Evolutionary conservation across 2,329 filamentous ascomycete genomes (phyloP).

Genomic region (Botryotinia narcissicola): DNA sequence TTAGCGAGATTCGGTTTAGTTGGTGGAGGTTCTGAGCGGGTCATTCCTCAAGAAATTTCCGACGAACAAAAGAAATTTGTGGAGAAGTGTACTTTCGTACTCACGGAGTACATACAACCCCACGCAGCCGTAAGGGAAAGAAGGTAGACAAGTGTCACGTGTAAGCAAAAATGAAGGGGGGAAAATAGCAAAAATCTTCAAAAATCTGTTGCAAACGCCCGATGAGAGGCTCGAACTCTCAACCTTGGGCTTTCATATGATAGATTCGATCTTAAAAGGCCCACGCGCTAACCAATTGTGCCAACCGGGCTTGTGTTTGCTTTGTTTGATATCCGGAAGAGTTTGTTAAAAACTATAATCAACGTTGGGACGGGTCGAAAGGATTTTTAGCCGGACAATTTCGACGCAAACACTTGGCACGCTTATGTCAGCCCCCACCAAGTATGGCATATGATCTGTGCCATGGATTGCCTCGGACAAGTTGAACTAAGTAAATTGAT

Average conservation of each 20-base stretch:
- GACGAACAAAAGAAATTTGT: not conserved
- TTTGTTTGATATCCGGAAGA: fast-evolving
- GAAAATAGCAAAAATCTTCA: not conserved
- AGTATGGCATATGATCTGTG: too few species aligned
- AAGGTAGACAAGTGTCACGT: not conserved
- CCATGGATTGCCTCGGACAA: not conserved
- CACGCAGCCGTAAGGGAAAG: not conserved
- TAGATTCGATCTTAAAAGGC: slow-evolving; percentile 20
- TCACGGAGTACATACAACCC: too few species aligned
- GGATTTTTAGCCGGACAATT: not conserved
- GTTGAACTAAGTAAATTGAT: not conserved
- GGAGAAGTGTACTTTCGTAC: not conserved
- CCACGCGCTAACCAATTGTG: slow-evolving; percentile 29
- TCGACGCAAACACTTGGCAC: not conserved
- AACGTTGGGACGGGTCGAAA: fast-evolving
- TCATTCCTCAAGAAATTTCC: not conserved
- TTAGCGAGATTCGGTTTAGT: not conserved
- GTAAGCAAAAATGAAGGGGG: not conserved
- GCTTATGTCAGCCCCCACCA: slow-evolving; percentile 1
- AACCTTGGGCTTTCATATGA: slow-evolving; percentile 23
- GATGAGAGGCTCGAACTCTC: slow-evolving; percentile 25
- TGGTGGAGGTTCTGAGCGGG: not conserved
- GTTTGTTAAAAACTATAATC: not conserved
- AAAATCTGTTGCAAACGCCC: not conserved
- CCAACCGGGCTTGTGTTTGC: slow-evolving; percentile 16